phyloP scores from a whole-genome alignment of 768 basidiomycete genomes.

The Hericium coralloides region DNA sequence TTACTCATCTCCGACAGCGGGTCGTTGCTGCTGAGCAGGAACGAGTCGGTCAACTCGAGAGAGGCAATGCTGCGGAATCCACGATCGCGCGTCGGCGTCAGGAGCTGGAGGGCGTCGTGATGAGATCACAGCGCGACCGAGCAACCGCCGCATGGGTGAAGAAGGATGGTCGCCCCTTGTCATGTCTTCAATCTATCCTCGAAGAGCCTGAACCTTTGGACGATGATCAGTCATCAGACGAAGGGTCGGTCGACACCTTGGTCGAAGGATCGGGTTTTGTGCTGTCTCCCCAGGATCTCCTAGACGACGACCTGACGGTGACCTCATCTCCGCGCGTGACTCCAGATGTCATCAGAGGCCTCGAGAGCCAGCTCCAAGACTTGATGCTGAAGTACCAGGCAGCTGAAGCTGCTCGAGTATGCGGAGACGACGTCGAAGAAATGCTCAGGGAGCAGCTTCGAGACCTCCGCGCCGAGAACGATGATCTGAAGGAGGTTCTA shows the following conservation, averaged over 20 bases:
- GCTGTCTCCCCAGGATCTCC: background rate
- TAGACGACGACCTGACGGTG: background rate
- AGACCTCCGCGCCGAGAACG: background rate
- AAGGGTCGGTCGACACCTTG: conserved; percentile 10
- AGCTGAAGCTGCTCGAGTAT: conserved; percentile 13
- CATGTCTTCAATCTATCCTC: background rate
- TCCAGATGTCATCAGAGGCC: background rate
- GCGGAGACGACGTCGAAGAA: conserved; percentile 12
- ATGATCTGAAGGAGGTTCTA: background rate
- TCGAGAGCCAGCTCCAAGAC: conserved; percentile 5
- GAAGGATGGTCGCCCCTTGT: background rate
- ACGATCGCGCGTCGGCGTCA: conserved; percentile 3
- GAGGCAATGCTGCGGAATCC: conserved; percentile 2
- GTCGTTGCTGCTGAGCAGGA: conserved; percentile 3
- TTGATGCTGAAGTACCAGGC: conserved; percentile 11
- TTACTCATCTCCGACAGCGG: conserved; percentile 2
- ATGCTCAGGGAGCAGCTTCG: conserved; percentile 4
- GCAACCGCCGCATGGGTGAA: background rate
- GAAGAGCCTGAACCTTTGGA: conserved; percentile 1
- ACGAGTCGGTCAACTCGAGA: conserved; percentile 6
- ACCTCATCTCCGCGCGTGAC: background rate
- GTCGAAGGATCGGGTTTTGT: conserved; percentile 7
- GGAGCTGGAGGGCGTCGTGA: conserved; percentile 4
- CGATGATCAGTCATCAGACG: conserved; percentile 7
- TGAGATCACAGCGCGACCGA: background rate